Evolutionary conservation across 2,329 filamentous ascomycete genomes (phyloP).

Genomic region (Calonectria multiphialidica): DNA sequence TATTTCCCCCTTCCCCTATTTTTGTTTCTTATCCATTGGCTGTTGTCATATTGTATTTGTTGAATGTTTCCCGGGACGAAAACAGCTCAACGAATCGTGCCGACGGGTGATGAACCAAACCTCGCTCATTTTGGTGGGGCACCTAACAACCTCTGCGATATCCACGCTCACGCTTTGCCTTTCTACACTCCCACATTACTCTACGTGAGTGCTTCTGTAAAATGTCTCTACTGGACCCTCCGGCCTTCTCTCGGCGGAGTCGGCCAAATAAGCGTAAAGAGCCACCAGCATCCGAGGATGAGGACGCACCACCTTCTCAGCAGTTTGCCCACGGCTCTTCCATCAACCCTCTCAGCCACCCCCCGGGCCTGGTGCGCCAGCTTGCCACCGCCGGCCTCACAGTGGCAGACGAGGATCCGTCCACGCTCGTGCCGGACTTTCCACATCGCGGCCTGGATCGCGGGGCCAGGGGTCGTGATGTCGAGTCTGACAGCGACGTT

Average conservation of each 20-base stretch:
- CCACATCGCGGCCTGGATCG: slow-evolving; percentile 59
- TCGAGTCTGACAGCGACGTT: slow-evolving; percentile 35
- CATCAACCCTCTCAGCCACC: slow-evolving; percentile 69
- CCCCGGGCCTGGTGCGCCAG: slow-evolving; percentile 64
- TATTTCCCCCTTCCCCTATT: background rate
- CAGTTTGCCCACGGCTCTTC: slow-evolving; percentile 46
- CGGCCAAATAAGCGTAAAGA: slow-evolving; percentile 40
- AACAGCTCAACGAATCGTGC: background rate
- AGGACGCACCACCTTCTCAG: slow-evolving; percentile 22
- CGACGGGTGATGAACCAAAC: too few species aligned
- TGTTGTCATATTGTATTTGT: too few species aligned
- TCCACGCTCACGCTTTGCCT: background rate
- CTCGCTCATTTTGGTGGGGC: background rate
- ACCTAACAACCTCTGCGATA: background rate
- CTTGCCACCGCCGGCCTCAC: slow-evolving; percentile 66
- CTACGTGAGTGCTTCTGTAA: slow-evolving; percentile 1
- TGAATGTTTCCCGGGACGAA: background rate
- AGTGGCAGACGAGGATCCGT: slow-evolving; percentile 57
- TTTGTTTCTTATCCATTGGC: background rate
- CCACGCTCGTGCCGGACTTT: slow-evolving; percentile 58
- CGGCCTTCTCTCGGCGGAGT: slow-evolving; percentile 31
- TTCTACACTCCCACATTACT: background rate
- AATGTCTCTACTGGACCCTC: slow-evolving; percentile 38
- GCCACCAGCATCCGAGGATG: slow-evolving; percentile 7
- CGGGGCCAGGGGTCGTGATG: slow-evolving; percentile 6